phyloP scores from a whole-genome alignment of 1,139 yeast genomes.

The Eremothecium sinecaudum region DNA sequence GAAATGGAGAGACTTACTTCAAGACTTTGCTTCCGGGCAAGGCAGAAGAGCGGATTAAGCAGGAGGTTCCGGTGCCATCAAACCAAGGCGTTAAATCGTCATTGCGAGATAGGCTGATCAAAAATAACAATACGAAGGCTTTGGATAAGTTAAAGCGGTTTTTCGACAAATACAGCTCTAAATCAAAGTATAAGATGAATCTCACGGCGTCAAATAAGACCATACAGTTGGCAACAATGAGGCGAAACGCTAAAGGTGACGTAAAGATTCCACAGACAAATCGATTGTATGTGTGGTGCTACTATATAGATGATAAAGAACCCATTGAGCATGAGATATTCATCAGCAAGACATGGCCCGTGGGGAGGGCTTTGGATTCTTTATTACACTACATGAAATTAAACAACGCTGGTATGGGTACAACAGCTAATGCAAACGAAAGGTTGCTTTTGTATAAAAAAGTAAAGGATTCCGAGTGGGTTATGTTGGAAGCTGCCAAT shows the following conservation, averaged over 20 bases:
- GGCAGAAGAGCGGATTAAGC: slow-evolving; percentile 36
- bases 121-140: slow-evolving; percentile 31
- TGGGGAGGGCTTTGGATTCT: slow-evolving; percentile 70
- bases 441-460: slow-evolving; percentile 26
- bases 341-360: slow-evolving; percentile 44
- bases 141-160: slow-evolving; percentile 41
- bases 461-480: slow-evolving; percentile 26
- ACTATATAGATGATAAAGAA: slow-evolving; percentile 35
- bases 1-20: slow-evolving; percentile 21
- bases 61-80: slow-evolving; percentile 14
- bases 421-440: slow-evolving; percentile 31
- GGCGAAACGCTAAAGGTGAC: slow-evolving; percentile 63
- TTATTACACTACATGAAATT: slow-evolving; percentile 48
- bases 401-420: slow-evolving; percentile 41
- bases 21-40: slow-evolving; percentile 50
- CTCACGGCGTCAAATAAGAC: slow-evolving; percentile 25
- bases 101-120: slow-evolving; percentile 23
- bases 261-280: slow-evolving; percentile 43
- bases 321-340: slow-evolving; percentile 27
- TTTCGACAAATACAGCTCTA: slow-evolving; percentile 26
- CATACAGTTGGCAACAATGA: slow-evolving; percentile 36
- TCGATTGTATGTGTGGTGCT: slow-evolving; percentile 56
- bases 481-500: slow-evolving; percentile 31
- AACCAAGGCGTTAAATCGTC: background rate
- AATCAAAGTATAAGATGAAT: slow-evolving; percentile 9